These are phyloP conservation scores for Symbiodinium pilosum DNA, from an alignment of 73 alveolate species.

Conservation along the genomic window DNA sequence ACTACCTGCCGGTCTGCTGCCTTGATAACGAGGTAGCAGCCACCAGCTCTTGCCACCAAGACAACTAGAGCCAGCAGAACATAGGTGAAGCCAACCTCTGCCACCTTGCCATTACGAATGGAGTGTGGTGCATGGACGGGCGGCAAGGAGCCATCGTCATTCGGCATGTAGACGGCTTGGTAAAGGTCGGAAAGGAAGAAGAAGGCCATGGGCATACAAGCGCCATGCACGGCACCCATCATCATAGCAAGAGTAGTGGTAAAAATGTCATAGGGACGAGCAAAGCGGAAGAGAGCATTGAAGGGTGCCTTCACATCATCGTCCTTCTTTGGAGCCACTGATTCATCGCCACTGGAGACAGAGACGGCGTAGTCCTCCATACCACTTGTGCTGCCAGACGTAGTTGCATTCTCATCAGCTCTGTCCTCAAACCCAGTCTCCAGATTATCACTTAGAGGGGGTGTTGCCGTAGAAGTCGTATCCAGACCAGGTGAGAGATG, in stretches of 20 bases:
- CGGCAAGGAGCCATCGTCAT: slow-evolving; percentile 78
- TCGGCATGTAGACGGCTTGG: slow-evolving; percentile 85
- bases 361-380: slow-evolving; percentile 46
- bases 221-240: slow-evolving; percentile 78
- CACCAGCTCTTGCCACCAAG: slow-evolving; percentile 60
- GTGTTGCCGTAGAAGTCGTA: slow-evolving; percentile 76
- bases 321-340: neutral
- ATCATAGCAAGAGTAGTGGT: slow-evolving; percentile 43
- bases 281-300: neutral
- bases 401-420: slow-evolving; percentile 41
- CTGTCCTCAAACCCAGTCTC: slow-evolving; percentile 69
- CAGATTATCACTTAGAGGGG: slow-evolving; percentile 81
- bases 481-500: slow-evolving; percentile 47
- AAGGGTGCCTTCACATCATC: slow-evolving; percentile 23
- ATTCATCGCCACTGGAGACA: slow-evolving; percentile 71
- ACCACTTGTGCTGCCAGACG: slow-evolving; percentile 18
- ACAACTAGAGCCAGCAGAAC: slow-evolving; percentile 76
- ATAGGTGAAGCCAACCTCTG: slow-evolving; percentile 71
- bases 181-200: slow-evolving; percentile 77
- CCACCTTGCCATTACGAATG: slow-evolving; percentile 43
- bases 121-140: slow-evolving; percentile 67
- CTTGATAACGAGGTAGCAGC: slow-evolving; percentile 79
- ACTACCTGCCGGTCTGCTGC: slow-evolving; percentile 87
- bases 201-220: slow-evolving; percentile 85
- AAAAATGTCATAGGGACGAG: slow-evolving; percentile 25